Base-by-base conservation (phyloP, 2,329 filamentous ascomycete species). In the Colletotrichum horii region DNA sequence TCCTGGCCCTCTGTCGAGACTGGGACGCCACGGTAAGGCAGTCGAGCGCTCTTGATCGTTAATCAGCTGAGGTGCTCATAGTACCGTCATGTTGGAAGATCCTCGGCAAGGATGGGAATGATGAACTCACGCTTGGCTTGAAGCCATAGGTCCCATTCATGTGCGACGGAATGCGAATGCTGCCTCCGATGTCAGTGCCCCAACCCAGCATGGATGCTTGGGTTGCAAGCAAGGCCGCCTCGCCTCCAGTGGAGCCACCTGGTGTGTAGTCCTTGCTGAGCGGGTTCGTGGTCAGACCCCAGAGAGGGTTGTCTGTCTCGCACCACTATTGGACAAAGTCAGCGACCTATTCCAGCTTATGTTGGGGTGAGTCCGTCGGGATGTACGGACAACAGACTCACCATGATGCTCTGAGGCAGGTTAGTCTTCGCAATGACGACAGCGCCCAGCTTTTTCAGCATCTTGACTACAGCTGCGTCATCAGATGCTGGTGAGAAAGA, bases 371-470 rank as follows among this genome's bases (percentile, higher is more conserved):
- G 15, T 16, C 19, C 12, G 4, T 2, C 11, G 8, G 9, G 9
- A 32, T 32, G 9, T 12, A 32, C 30, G 30, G 30, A 12, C 3
- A 32, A 15, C 28, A n/a, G 15, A 61, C 92, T 81, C 16, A 87
- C 86, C 81, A 87, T 87, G 65, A 92, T 84, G 1, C 87, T 89
- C 78, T 92, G 90, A 0, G 93, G 93, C 6, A 94, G 88, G 73
- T 94, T 95, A 0, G 93, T 94, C 81, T 95, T 94, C 72, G 91
- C 90, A 79, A 93, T 92, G 58, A 92, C 85, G 2, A 94, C 86
- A 2, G 92, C 93, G 2, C 93, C 93, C 0, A 91, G 84, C 15
- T 84, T 85, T 36, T 89, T 84, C 9, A 94, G 83, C 3, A 93
- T 84, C 1, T 88, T 85, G 0, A 93, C 88, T n/a, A 94, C 84